Base-by-base conservation (phyloP, 2,329 filamentous ascomycete genomes). In the Dactylellina parvicollis region DNA sequence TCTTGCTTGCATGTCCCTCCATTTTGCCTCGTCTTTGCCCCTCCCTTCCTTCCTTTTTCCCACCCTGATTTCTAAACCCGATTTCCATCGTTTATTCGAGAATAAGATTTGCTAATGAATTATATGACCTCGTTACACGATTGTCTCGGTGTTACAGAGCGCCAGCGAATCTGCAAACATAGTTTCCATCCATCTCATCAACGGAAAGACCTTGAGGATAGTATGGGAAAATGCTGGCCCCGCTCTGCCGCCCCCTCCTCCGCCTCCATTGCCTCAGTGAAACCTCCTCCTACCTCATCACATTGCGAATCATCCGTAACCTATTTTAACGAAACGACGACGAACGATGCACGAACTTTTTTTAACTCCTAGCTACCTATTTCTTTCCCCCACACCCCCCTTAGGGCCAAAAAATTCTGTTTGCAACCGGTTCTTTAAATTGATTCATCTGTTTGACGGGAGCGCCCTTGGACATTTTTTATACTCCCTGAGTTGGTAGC, bases 91-190 rank as follows among this genome's bases (percentile, higher is more conserved):
- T 36, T 54, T 32, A 54, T 40, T 47, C 16, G n/a, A 30, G 36
- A 60, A 60, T 34, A 36, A 65, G 49, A 72, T 71, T 72, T 65
- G 46, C 59, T 72, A 65, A 72, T 46, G 18, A 56, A 32, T 22
- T 22, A 52, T 38, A 59, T 60, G 46, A 22, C 32, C 18, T 28
- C 44, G 66, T 62, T 62, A 56, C 56, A 71, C 47, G 49, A 65
- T 34, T 47, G 32, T n/a, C 30, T 46, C 20, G 32, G 47, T 73
- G n/a, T 52, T 56, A 62, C 49, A 74, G 70, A 74, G 70, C 46
- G 70, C 70, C 49, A 74, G 70, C 61, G 70, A 74, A 62, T 74
- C 70, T 47, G 70, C 70, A 34, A 74, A 74, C 38, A 74, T 74
- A 28, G 62, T 74, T 16, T 74, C 70, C 22, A 74, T 74, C 56